Evolutionary conservation across 2,329 filamentous ascomycete species (phyloP).

Genomic region (Epichloe amarillans): DNA sequence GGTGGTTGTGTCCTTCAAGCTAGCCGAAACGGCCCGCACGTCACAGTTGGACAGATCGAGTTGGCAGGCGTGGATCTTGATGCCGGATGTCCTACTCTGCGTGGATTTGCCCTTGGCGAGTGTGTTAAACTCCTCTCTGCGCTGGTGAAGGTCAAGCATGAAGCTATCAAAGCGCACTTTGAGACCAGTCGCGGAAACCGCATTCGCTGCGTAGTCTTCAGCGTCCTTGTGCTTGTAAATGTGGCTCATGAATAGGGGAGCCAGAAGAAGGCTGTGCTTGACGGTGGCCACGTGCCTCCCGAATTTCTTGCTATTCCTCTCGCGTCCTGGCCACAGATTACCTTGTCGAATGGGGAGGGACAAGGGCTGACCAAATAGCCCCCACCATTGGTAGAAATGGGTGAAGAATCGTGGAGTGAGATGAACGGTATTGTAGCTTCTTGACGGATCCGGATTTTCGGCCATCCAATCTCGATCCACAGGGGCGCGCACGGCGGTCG

Average conservation of each 20-base stretch:
- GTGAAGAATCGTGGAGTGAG: constrained; percentile 93
- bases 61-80: constrained; percentile 92
- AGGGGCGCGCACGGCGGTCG: constrained; percentile 79
- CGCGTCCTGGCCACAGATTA: constrained; percentile 75
- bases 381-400: constrained; percentile 98
- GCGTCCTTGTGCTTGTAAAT: constrained; percentile 98
- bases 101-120: constrained; percentile 63
- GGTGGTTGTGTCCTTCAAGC: constrained; percentile 65
- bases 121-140: constrained; percentile 82
- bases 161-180: constrained; percentile 95
- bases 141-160: constrained; percentile 90
- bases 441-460: constrained; percentile 59
- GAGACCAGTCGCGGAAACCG: constrained; percentile 85
- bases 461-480: constrained; percentile 77
- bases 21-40: constrained; percentile 84
- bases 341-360: constrained; percentile 91
- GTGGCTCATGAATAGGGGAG: constrained; percentile 86
- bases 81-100: constrained; percentile 72
- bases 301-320: constrained; percentile 98
- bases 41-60: constrained; percentile 86
- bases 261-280: constrained; percentile 89
- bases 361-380: constrained; percentile 87
- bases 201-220: constrained; percentile 64
- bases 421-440: constrained; percentile 94
- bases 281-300: constrained; percentile 94